Conservation (phyloP, 176 grass and related monocot genomes). For the Alloteropsis semialata region DNA sequence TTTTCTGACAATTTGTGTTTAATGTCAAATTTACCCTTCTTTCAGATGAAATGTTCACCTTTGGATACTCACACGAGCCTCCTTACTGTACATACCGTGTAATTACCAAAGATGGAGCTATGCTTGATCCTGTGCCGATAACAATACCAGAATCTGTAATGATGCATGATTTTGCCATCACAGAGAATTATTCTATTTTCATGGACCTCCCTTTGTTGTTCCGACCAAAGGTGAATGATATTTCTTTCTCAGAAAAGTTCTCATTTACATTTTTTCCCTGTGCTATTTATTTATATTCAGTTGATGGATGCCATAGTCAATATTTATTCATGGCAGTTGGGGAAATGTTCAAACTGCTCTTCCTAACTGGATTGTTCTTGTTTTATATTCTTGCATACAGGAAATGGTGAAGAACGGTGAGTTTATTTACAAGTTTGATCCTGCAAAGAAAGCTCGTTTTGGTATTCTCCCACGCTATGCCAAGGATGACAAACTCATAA, state of each 20-base stretch:
- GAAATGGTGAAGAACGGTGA: conserved; percentile 92
- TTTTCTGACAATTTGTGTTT: not conserved
- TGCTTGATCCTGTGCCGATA: conserved; percentile 98
- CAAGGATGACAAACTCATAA: conserved; percentile 73
- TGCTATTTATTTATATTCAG: not conserved
- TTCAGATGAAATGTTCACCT: conserved; percentile 99
- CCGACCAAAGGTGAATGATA: conserved; percentile 64
- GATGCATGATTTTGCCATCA: conserved; percentile 99
- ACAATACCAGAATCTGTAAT: conserved; percentile 93
- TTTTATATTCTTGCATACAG: conserved; percentile 41
- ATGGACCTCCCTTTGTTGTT: conserved; percentile 96
- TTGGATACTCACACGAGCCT: conserved; percentile 83
- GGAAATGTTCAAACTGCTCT: not conserved
- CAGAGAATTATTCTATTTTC: conserved; percentile 92
- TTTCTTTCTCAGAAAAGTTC: not conserved
- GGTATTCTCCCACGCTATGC: conserved; percentile 84
- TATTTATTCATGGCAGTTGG: not conserved
- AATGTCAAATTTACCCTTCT: conserved; percentile 12
- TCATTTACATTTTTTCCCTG: not conserved
- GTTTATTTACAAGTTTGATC: conserved; percentile 85
- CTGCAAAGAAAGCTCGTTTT: conserved; percentile 87
- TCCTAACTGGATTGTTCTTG: not conserved
- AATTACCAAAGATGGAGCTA: conserved; percentile 81
- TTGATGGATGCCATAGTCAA: not conserved
- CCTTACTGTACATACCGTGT: conserved; percentile 95